Evolutionary conservation across 352 stramenopile genomes (phyloP), one percentile per base, ranked within the genome.

Genomic region (Thraustotheca clavata): DNA sequence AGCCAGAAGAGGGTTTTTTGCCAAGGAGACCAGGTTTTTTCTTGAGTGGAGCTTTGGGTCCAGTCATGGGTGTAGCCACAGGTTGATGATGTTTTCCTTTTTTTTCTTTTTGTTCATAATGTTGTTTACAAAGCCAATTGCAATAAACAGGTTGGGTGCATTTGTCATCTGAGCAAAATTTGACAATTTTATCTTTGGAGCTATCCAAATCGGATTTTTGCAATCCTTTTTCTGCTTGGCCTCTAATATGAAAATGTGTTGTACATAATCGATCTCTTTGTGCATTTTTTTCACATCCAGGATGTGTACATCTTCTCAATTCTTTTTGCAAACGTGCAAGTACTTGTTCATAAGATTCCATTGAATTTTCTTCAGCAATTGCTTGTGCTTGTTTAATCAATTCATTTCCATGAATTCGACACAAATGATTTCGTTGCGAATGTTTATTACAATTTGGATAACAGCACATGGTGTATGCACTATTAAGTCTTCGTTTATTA

Each of bases 381-480:
- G 90, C 82, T 36, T 88, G 69, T 1, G 84, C 84, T 74, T 94
- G 82, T 35, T 86, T 87, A 20, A 78, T 73, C 36, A 94, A 69
- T 36, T 86, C 47, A 68, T 94, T 94, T 50, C 84, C 84, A 41
- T 94, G 84, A 7, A 83, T 94, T n/a, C 84, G 80, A 46, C 84
- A 94, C 49, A 94, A 68, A 60, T 94, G 84, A 59, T 91, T 72
- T 3, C 84, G 80, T 67, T 94, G 84, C 39, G 84, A 94, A 72
- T 94, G 84, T 62, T 89, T 94, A 62, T 69, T 78, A 54, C 84
- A 94, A 27, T 76, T 76, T 0, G 84, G 84, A 69, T 89, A 94
- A 62, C 80, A 89, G 71, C 84, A 94, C 84, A 94, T 94, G 20
- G 82, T 94, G 73, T 94, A 94, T 34, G 84, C 82, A 68, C 83